Evolutionary conservation across 768 basidiomycete genomes (phyloP).

Genomic region (Plicaturopsis crispa): DNA sequence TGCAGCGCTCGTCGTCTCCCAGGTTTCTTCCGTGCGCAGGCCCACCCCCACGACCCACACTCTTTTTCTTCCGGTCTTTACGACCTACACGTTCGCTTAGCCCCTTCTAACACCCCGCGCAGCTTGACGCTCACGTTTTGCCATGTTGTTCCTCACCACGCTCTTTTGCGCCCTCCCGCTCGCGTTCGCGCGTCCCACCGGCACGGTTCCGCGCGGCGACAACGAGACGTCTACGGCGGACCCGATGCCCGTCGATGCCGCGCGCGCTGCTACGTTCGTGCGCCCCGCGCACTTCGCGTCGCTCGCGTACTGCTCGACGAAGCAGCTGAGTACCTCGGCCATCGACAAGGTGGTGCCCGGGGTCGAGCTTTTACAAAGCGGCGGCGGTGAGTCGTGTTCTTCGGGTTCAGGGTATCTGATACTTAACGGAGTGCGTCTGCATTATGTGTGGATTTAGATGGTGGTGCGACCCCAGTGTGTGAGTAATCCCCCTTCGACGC

Average conservation of each 20-base stretch:
- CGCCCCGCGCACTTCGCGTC: conserved; percentile 28
- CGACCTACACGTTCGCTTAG: too few species aligned
- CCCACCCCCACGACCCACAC: too few species aligned
- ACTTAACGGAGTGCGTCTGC: conserved; percentile 2
- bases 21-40: too few species aligned
- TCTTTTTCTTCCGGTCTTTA: too few species aligned
- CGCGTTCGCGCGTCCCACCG: too few species aligned
- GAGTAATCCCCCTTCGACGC: conserved; percentile 6
- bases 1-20: too few species aligned
- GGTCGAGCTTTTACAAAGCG: conserved; percentile 19
- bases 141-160: too few species aligned
- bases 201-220: too few species aligned
- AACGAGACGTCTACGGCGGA: conserved; percentile 1
- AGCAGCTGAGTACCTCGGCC: conserved; percentile 25
- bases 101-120: too few species aligned
- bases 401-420: background rate
- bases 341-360: conserved; percentile 19
- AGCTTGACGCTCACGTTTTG: too few species aligned
- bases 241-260: conserved; percentile 5
- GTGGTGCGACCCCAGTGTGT: conserved; percentile 22
- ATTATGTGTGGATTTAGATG: too few species aligned
- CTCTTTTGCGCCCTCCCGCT: too few species aligned
- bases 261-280: conserved; percentile 6
- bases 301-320: conserved; percentile 28
- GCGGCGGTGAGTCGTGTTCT: conserved; percentile 23